These are phyloP conservation scores for Kazachstania sp. DNA, from an alignment of 1,139 yeast genomes.

Conservation along the genomic window DNA sequence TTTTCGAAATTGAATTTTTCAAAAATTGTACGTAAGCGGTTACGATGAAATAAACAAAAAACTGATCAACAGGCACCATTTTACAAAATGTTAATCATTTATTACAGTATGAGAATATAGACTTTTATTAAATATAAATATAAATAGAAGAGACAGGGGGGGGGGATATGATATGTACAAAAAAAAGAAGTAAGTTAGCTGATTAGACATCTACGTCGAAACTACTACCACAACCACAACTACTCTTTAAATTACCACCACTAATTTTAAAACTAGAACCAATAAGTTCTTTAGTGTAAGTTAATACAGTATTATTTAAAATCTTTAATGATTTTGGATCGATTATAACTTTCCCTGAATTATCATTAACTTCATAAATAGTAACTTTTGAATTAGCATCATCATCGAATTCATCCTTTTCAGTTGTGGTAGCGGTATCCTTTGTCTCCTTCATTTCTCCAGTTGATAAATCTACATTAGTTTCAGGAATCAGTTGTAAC, in stretches of 20 bases:
- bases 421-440: constrained; percentile 16
- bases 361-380: constrained; percentile 17
- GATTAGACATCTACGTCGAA: constrained; percentile 50
- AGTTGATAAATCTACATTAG: constrained; percentile 9
- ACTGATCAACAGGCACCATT: no score
- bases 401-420: constrained; percentile 42
- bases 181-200: no score
- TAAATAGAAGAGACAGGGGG: no score
- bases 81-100: no score
- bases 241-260: constrained; percentile 78
- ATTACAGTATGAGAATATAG: no score
- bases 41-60: no score
- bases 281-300: constrained; percentile 84
- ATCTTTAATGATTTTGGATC: constrained; percentile 78
- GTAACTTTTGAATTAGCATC: constrained; percentile 25
- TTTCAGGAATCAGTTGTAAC: constrained; percentile 49
- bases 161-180: no score
- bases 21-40: no score
- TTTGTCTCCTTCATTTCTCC: constrained; percentile 19
- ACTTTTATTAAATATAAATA: no score
- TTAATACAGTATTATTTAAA: constrained; percentile 77
- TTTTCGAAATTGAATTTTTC: no score
- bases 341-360: constrained; percentile 44
- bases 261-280: constrained; percentile 90
- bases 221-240: constrained; percentile 96